A percentile compares a stretch with the other conserved stretches of the same genome.
Conservation (phyloP, 2,329 filamentous ascomycete species). For the Ophiostoma australiae region DNA sequence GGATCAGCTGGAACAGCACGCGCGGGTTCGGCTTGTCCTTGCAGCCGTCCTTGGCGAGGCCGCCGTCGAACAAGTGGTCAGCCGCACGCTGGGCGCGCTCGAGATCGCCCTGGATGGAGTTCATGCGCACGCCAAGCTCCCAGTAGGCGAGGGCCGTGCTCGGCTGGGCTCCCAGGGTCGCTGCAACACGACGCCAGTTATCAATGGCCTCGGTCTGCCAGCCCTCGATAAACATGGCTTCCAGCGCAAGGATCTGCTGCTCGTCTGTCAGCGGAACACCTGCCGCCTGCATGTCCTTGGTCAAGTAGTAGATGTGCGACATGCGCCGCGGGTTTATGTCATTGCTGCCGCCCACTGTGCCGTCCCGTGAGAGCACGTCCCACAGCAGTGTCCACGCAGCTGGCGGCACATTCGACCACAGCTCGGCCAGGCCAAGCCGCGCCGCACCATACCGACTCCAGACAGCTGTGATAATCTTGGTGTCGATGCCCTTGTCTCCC, state of each 20-base stretch:
- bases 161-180: slow-evolving; percentile 46
- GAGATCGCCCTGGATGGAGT: slow-evolving; percentile 53
- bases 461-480: slow-evolving; percentile 32
- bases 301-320: slow-evolving; percentile 56
- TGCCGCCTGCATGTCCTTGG: slow-evolving; percentile 60
- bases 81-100: slow-evolving; percentile 54
- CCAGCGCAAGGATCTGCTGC: slow-evolving; percentile 63
- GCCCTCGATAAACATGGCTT: slow-evolving; percentile 61
- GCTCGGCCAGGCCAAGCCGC: slow-evolving; percentile 41
- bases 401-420: slow-evolving; percentile 53
- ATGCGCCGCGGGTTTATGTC: slow-evolving; percentile 49
- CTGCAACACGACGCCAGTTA: slow-evolving; percentile 57
- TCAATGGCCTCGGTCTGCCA: slow-evolving; percentile 56
- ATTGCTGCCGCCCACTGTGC: slow-evolving; percentile 22
- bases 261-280: slow-evolving; percentile 50
- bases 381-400: slow-evolving; percentile 63
- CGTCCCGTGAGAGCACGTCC: slow-evolving; percentile 52
- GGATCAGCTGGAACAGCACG: slow-evolving; percentile 26
- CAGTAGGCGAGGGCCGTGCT: slow-evolving; percentile 52
- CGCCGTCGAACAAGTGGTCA: slow-evolving; percentile 35
- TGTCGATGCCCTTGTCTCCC: slow-evolving; percentile 24
- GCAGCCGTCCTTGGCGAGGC: slow-evolving; percentile 35
- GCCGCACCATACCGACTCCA: slow-evolving; percentile 51
- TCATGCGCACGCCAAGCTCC: slow-evolving; percentile 63
- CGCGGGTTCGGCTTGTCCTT: slow-evolving; percentile 18